Base-by-base conservation (phyloP, 805 yeast genomes). In the Ogataea minuta region DNA sequence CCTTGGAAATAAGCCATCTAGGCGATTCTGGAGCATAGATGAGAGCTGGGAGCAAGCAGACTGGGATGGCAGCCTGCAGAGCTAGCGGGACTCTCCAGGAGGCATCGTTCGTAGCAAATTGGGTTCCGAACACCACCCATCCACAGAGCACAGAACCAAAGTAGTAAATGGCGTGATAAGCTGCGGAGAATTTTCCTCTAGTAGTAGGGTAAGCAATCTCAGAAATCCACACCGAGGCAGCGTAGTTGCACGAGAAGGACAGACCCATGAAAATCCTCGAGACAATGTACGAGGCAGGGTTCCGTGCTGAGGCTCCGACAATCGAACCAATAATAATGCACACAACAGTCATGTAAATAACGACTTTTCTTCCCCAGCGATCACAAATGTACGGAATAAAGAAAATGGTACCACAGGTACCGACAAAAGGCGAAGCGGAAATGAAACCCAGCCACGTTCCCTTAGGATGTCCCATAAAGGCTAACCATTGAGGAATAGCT, bases 141-240 rank as follows among this genome's bases (percentile, higher is more conserved):
- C 71, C 67, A 13, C 71, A 69, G 27, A 68, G 48, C 28, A 65
- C 51, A 6, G 72, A 69, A n/a, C 72, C 73, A 31, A 67, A 52
- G 44, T 68, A 66, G 68, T 70, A 68, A 34, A 67, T 64, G 14
- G 64, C 59, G 40, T 67, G 68, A 53, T 65, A 67, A 27, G 60
- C 59, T 13, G 66, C 58, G 34, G 66, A 57, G 33, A 53, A 49
- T 21, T 41, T 46, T n/a, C 53, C 53, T 48, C 65, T 53, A 38
- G 57, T 56, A 9, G 54, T 46, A 7, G 72, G 72, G 47, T 49
- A 67, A 2, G 70, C 53, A 20, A 67, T 45, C 43, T 68, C 74
- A 28, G 32, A 35, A 15, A 47, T 47, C 40, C 46, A 47, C 23
- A 47, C 32, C 14, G 44, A 35, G 13, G 52, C 49, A 8, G 52